phyloP scores from a whole-genome alignment of 495 filamentous ascomycete species.

The Penicillium robsamsonii region DNA sequence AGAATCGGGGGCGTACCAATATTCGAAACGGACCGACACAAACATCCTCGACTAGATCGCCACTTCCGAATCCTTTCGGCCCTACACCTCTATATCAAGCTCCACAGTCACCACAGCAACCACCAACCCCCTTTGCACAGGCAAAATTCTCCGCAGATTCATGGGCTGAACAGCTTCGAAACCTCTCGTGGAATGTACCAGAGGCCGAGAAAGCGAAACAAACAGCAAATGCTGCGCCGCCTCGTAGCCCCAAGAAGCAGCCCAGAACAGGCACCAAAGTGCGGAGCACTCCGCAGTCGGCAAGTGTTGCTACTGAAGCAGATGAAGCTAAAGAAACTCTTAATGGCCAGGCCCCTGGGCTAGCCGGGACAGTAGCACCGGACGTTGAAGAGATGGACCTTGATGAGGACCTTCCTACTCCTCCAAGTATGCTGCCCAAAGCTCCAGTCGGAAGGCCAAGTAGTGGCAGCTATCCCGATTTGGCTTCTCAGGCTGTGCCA shows the following conservation, averaged over 20 bases:
- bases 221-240: constrained; percentile 28
- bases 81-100: constrained; percentile 2
- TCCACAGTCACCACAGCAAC: constrained; percentile 10
- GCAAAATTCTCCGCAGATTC: constrained; percentile 61
- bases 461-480: constrained; percentile 19
- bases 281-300: constrained; percentile 32
- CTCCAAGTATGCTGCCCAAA: constrained; percentile 14
- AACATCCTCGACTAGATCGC: constrained; percentile 15
- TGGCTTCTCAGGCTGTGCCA: constrained; percentile 18
- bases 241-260: constrained; percentile 40
- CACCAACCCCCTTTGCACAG: constrained; percentile 36
- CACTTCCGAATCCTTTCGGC: constrained; percentile 18
- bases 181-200: constrained; percentile 52
- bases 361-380: constrained; percentile 10
- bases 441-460: neutral
- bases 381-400: constrained; percentile 50
- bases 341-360: constrained; percentile 18
- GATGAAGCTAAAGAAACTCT: constrained; percentile 39
- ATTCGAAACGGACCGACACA: constrained; percentile 20
- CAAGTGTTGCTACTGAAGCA: constrained; percentile 44
- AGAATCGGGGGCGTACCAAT: constrained; percentile 30
- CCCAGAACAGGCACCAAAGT: constrained; percentile 27
- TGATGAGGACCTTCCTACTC: constrained; percentile 38
- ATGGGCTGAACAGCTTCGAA: constrained; percentile 64
- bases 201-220: constrained; percentile 31